phyloP scores from a whole-genome alignment of 148 eudicot genomes.

The Selenicereus undatus region DNA sequence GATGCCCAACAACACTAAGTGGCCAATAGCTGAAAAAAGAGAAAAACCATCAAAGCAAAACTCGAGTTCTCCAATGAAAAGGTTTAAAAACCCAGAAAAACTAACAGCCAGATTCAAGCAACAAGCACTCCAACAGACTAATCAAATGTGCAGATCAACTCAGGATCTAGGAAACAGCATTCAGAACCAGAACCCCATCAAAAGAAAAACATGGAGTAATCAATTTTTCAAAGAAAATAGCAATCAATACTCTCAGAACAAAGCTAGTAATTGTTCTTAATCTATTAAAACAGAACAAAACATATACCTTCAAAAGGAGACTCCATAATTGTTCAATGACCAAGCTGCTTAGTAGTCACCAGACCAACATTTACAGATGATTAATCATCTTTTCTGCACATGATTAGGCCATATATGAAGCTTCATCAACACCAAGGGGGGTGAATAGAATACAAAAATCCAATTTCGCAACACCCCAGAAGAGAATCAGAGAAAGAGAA shows the following conservation, averaged over 20 bases:
- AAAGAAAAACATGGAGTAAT: too few relatives aligned
- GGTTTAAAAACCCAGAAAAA: not conserved
- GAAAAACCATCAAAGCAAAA: not conserved
- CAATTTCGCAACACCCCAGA: not conserved
- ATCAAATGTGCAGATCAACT: slow-evolving; percentile 20
- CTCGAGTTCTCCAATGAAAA: not conserved
- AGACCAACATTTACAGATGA: slow-evolving; percentile 21
- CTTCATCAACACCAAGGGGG: not conserved
- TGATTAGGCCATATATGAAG: slow-evolving; percentile 6
- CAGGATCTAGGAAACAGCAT: not conserved
- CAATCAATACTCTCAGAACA: not conserved
- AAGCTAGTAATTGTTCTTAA: not conserved
- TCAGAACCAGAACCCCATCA: not conserved
- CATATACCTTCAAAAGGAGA: slow-evolving; percentile 53
- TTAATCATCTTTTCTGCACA: slow-evolving; percentile 27
- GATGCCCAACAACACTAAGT: slow-evolving; percentile 3
- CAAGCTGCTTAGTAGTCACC: slow-evolving; percentile 23
- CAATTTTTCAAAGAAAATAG: not conserved
- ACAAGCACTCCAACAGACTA: not conserved
- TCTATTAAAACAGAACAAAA: slow-evolving; percentile 11
- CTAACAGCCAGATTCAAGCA: slow-evolving; percentile 12
- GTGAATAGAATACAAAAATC: not conserved
- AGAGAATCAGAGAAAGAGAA: not conserved
- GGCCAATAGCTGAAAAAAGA: slow-evolving; percentile 2
- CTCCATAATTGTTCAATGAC: slow-evolving; percentile 37